Percentiles rank a stretch among this genome's conserved stretches.
phyloP scores from a whole-genome alignment of 2,329 filamentous ascomycete species.

The Claviceps citrina region DNA sequence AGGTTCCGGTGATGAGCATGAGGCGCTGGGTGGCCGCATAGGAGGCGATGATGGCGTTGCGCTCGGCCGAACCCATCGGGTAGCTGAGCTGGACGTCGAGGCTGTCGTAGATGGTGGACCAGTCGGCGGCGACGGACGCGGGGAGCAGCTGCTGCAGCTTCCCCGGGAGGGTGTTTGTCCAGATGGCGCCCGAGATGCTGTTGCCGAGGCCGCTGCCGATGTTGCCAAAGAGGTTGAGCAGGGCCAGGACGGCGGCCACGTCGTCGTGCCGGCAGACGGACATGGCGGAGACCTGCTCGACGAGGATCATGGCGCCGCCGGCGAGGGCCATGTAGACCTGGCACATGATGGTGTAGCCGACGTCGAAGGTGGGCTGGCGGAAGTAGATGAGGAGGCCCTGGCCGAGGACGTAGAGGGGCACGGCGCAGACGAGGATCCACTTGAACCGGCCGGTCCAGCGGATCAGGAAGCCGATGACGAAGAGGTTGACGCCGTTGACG shows the following conservation, averaged over 20 bases:
- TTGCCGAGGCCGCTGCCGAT: constrained; percentile 31
- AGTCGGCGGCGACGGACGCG: background rate
- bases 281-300: constrained; percentile 43
- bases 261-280: constrained; percentile 37
- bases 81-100: constrained; percentile 1
- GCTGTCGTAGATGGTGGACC: constrained; percentile 1
- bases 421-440: constrained; percentile 26
- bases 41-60: background rate
- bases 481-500: constrained; percentile 33
- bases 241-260: constrained; percentile 32
- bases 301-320: constrained; percentile 37
- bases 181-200: constrained; percentile 26
- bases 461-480: constrained; percentile 33
- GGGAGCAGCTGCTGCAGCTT: constrained; percentile 2
- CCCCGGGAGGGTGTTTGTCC: constrained; percentile 24
- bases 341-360: constrained; percentile 34
- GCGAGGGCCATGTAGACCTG: constrained; percentile 39
- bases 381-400: constrained; percentile 26
- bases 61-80: background rate
- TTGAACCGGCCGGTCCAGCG: constrained; percentile 32
- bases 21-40: background rate
- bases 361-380: constrained; percentile 22
- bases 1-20: background rate
- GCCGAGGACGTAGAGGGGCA: constrained; percentile 39
- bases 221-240: constrained; percentile 29